A percentile compares a stretch with the other conserved stretches of the same genome.
Conservation (phyloP, 2,329 filamentous ascomycete species). For the Nigrograna mackinnonii region DNA sequence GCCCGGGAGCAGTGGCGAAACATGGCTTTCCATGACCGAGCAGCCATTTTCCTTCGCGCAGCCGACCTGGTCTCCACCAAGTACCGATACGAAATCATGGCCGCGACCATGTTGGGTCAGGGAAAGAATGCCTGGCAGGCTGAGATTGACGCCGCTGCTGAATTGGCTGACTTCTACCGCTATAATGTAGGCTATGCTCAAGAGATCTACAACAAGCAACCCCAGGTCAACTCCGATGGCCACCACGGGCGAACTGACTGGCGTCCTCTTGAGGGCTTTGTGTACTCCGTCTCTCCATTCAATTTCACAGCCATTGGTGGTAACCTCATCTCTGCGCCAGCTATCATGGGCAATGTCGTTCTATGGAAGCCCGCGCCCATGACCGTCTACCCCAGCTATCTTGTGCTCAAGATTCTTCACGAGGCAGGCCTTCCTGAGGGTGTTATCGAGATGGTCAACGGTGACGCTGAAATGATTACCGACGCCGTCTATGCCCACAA, state of each 20-base stretch:
- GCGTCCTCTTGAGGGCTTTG: conserved; percentile 87
- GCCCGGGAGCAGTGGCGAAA: conserved; percentile 86
- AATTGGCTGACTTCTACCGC: conserved; percentile 85
- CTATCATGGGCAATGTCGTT: conserved; percentile 88
- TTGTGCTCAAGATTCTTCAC: conserved; percentile 86
- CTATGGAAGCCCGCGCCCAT: conserved; percentile 92
- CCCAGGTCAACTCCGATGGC: conserved; percentile 75
- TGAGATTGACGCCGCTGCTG: conserved; percentile 91
- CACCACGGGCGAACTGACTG: conserved; percentile 88
- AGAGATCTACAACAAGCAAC: conserved; percentile 85
- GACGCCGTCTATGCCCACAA: conserved; percentile 74
- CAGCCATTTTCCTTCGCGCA: conserved; percentile 92
- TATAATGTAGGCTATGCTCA: conserved; percentile 93
- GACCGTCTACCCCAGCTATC: conserved; percentile 82
- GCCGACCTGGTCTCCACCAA: conserved; percentile 88
- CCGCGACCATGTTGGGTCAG: conserved; percentile 92
- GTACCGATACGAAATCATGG: conserved; percentile 96
- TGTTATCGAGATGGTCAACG: conserved; percentile 91
- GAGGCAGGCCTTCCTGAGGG: conserved; percentile 86
- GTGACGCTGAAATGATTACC: conserved; percentile 83
- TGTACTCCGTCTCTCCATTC: conserved; percentile 91
- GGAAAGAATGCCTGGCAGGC: conserved; percentile 99
- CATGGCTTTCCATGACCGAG: conserved; percentile 86
- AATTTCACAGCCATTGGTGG: conserved; percentile 95
- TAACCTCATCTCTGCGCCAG: conserved; percentile 80